Evolutionary conservation across 2,329 filamentous ascomycete species (phyloP), one percentile per base, ranked within the genome.

Genomic region (Colletotrichum viniferum): DNA sequence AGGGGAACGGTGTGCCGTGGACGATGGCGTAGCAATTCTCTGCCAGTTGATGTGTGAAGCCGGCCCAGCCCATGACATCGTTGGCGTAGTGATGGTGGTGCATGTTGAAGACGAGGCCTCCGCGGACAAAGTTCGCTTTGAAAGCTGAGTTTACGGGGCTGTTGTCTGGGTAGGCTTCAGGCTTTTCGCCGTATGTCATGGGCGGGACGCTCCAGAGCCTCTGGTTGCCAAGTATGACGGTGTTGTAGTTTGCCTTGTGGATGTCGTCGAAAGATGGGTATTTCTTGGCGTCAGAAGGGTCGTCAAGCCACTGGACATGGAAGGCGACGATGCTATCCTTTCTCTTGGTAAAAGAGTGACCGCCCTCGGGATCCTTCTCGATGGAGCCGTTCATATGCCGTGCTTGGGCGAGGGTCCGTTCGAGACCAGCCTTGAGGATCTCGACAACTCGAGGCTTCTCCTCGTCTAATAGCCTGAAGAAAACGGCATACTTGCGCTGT

Each of bases 81-180:
- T 85, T 85, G 56, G 82, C 77, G 63, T 84, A 88, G 71, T 88
- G 86, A 60, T 88, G 86, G 65, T 81, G 78, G 55, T 87, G 85
- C 66, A 84, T 85, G 38, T 82, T 83, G 67, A 88, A 82, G 10
- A 88, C 81, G 2, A 87, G 73, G 0, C 86, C 86, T 4, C 85
- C 86, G 0, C 78, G 81, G 30, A 87, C 79, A 55, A 88, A 84
- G 77, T 84, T 88, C 1, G 83, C 83, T 69, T 87, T 83, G 78
- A 84, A 88, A 0, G 82, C 85, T 0, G 85, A 79, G 0, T 81
- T 78, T 1, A 81, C 72, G 3, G 86, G 85, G 9, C 77, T 83
- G 6, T 71, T 79, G 18, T 83, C 80, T 0, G 83, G 83, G 14
- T 83, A 78, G 6, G 83, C 82, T 69, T 86, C 85, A 1, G 83